These are phyloP conservation scores for Rhizophagus clarus DNA, from an alignment of 192 early-diverging fungal genomes.

Conservation along the genomic window DNA sequence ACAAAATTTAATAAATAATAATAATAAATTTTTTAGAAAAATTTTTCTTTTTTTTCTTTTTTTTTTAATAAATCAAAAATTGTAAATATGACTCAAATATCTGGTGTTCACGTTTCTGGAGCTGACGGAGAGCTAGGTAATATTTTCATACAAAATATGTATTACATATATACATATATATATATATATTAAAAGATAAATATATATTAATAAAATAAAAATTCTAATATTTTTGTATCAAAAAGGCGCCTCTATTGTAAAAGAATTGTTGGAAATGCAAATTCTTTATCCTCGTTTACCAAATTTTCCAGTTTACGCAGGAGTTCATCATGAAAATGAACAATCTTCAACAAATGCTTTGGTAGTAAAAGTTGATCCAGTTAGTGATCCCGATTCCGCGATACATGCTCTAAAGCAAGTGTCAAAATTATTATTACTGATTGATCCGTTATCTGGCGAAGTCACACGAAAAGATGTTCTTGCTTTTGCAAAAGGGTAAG, in stretches of 20 bases:
- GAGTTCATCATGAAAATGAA: not conserved
- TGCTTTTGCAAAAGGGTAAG: constrained; percentile 14
- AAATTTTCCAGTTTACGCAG: not conserved
- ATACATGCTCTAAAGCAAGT: not conserved
- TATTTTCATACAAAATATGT: not conserved
- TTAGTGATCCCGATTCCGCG: not conserved
- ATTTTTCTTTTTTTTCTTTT: not conserved
- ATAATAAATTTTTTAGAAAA: not conserved
- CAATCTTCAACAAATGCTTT: not conserved
- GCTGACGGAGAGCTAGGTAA: constrained; percentile 3
- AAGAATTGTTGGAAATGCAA: not conserved
- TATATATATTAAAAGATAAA: not conserved
- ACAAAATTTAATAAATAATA: not conserved
- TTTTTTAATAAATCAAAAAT: not conserved
- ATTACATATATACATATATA: too few relatives aligned
- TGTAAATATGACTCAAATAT: not conserved
- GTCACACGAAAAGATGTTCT: not conserved
- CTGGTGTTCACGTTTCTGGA: not conserved
- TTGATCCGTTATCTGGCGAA: constrained; percentile 3
- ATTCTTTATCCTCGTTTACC: not conserved
- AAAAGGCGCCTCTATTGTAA: not conserved
- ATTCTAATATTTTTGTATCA: not conserved
- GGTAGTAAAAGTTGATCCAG: constrained; percentile 6
- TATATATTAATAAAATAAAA: not conserved
- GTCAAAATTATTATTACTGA: constrained; percentile 6